phyloP scores from a whole-genome alignment of 257 asterid species.

The Solanum appendiculatum region DNA sequence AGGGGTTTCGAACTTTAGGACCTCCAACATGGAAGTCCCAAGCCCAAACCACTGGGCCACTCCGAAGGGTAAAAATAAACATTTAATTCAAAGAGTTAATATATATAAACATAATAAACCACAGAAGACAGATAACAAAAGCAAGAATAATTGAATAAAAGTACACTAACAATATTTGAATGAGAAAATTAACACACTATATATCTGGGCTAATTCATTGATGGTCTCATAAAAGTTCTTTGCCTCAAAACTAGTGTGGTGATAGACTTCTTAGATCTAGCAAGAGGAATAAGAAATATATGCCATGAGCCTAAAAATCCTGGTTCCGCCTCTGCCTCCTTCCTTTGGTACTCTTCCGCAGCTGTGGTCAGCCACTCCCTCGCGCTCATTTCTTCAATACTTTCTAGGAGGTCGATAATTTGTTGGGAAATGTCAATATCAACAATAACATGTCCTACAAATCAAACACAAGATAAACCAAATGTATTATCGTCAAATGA shows the following conservation, averaged over 20 bases:
- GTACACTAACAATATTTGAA: not conserved
- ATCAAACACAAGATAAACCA: not conserved
- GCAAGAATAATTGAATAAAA: not conserved
- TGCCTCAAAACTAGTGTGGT: not conserved
- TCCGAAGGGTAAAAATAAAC: no score
- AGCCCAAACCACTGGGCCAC: no score
- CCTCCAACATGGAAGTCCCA: no score
- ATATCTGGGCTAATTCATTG: not conserved
- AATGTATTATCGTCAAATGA: not conserved
- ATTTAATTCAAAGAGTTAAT: no score
- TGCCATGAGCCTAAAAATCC: not conserved
- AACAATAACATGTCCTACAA: not conserved
- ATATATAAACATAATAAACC: not conserved
- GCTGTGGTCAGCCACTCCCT: not conserved
- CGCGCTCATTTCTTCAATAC: not conserved
- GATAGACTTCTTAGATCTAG: not conserved
- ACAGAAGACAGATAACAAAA: rapidly evolving
- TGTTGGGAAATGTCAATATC: not conserved
- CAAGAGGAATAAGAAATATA: not conserved
- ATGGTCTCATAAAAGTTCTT: not conserved
- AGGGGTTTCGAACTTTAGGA: no score
- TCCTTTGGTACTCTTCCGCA: not conserved
- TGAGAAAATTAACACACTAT: not conserved
- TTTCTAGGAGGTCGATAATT: not conserved
- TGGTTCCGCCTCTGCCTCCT: not conserved